A percentile compares a stretch with the other conserved stretches of the same genome.
These are phyloP conservation scores for Metschnikowia santaceciliae DNA, from an alignment of 805 yeast genomes.

Conservation along the genomic window DNA sequence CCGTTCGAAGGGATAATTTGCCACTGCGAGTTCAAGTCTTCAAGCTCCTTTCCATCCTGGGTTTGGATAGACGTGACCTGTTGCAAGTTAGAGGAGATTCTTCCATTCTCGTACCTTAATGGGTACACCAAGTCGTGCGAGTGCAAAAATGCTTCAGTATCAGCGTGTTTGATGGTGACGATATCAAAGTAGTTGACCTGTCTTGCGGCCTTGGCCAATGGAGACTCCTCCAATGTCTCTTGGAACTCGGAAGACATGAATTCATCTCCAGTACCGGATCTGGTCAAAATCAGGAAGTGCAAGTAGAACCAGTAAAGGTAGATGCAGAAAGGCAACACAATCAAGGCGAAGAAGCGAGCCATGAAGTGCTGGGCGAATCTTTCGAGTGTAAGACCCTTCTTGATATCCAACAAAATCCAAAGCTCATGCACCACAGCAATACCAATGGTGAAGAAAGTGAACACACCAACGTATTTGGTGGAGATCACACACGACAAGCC, in stretches of 20 bases:
- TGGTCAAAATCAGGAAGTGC: conserved; percentile 76
- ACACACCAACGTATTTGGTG: conserved; percentile 93
- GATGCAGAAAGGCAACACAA: conserved; percentile 75
- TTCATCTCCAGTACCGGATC: conserved; percentile 93
- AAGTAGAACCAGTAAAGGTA: conserved; percentile 89
- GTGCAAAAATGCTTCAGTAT: conserved; percentile 74
- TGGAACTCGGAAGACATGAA: conserved; percentile 97
- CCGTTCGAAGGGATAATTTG: conserved; percentile 65
- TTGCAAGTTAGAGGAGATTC: conserved; percentile 91
- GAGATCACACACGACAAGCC: conserved; percentile 88
- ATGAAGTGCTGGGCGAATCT: conserved; percentile 64
- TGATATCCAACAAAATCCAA: conserved; percentile 80
- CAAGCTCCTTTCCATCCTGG: conserved; percentile 26
- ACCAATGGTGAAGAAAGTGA: conserved; percentile 87
- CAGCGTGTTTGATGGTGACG: conserved; percentile 75
- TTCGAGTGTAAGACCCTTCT: conserved; percentile 56
- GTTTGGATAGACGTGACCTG: conserved; percentile 74
- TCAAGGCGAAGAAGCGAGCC: conserved; percentile 67
- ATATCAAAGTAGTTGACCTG: conserved; percentile 72
- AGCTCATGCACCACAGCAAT: conserved; percentile 78
- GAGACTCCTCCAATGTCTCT: conserved; percentile 83
- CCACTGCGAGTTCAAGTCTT: conserved; percentile 78
- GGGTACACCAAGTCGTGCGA: conserved; percentile 80
- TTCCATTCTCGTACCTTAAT: conserved; percentile 91
- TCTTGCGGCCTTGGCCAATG: conserved; percentile 65